Conservation (phyloP, 306 rosid genomes). For the Myrica gale region DNA sequence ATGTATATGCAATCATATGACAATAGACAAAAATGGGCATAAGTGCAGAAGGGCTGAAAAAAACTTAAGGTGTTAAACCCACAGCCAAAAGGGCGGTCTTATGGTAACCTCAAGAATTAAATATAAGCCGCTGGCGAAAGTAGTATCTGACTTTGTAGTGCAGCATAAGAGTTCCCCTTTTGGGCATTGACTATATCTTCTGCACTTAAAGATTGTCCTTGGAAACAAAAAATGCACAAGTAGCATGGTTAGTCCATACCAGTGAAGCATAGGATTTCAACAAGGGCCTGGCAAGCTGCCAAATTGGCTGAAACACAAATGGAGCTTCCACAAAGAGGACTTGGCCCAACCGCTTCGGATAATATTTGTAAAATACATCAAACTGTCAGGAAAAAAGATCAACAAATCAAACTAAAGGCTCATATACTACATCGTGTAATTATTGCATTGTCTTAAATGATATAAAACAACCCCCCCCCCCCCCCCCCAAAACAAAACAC, state of each 20-base stretch:
- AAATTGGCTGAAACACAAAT: constrained; percentile 78
- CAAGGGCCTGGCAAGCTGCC: constrained; percentile 79
- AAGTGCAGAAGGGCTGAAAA: background rate
- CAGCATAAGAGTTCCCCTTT: background rate
- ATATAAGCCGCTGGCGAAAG: background rate
- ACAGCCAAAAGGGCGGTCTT: background rate
- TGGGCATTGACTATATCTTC: background rate
- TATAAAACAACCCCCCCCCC: background rate
- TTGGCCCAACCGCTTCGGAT: constrained; percentile 76
- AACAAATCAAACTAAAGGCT: constrained; percentile 11
- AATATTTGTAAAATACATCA: constrained; percentile 80
- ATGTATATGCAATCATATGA: background rate
- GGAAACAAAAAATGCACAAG: constrained; percentile 5
- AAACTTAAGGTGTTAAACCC: background rate
- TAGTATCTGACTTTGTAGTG: background rate
- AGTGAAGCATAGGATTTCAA: constrained; percentile 76
- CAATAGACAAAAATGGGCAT: background rate
- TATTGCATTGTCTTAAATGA: background rate
- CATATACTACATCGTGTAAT: background rate
- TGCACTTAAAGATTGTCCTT: background rate
- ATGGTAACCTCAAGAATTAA: background rate
- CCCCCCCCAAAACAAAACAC: background rate
- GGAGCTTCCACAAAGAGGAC: constrained; percentile 92
- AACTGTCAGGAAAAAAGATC: constrained; percentile 54
- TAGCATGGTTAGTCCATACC: constrained; percentile 45